Evolutionary conservation across 2,329 filamentous ascomycete genomes (phyloP), one percentile per base, ranked within the genome.

Genomic region (Myriangium duriaei): DNA sequence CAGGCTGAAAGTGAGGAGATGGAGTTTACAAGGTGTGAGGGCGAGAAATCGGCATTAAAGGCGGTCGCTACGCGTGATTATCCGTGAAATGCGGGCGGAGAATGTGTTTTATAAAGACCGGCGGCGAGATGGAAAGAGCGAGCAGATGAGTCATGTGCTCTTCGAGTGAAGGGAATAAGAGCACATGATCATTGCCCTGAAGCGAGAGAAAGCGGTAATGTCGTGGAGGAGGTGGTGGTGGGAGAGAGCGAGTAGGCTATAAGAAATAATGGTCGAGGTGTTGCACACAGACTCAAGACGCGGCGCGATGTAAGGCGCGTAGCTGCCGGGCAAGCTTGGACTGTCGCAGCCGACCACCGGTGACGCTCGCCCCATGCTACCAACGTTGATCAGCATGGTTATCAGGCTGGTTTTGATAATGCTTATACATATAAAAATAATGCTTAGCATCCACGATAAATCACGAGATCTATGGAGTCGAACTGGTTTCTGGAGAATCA

Each of bases 121-220:
- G n/a, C 21, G 21, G 21, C 21, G n/a, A 26, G n/a, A 26, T 26
- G n/a, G 21, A 26, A 26, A 7, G n/a, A 26, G n/a, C n/a, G n/a
- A 26, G 21, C 7, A 7, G 21, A 26, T 26, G 21, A 26, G 21
- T 26, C 21, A 26, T 26, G n/a, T n/a, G n/a, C 21, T 26, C 21
- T 7, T 26, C 21, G 21, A 26, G 21, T n/a, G 7, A 7, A n/a
- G n/a, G 21, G 21, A 26, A 26, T 7, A 7, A 26, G 21, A 26
- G 21, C 21, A 26, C 21, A 26, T 26, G 21, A 26, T 26, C 21
- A 26, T 68, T 92, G 55, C 88, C 81, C 67, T 88, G 69, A 67
- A 48, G 19, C 31, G 15, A 21, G 14, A 16, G 29, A 31, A 28
- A 13, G 17, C 18, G 16, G 24, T 10, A 14, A 14, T 28, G 21